Evolutionary conservation across 1,139 yeast genomes (phyloP), one percentile per base, ranked within the genome.

Genomic region (Wickerhamomyces sp.): DNA sequence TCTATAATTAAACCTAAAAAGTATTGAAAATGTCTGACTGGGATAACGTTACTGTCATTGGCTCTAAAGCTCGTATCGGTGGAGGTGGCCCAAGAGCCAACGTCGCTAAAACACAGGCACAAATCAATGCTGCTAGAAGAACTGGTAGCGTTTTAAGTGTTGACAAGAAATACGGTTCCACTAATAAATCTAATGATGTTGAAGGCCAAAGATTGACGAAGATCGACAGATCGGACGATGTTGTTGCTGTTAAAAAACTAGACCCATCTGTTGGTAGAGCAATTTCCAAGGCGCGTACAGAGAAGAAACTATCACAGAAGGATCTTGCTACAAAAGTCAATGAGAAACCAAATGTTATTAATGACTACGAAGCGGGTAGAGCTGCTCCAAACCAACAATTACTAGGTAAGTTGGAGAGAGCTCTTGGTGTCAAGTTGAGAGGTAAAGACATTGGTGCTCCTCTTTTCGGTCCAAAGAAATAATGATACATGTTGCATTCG

Each of bases 401-500:
- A 37, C 72, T 91, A 56, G 91, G 83, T 40, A 91, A 91, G 70
- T 67, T 93, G 62, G 98, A 91, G 68, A 77, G 96, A 62, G 95
- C 84, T 30, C 71, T 91, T 54, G 97, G 97, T 49, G 83, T 91
- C 48, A 91, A 88, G 69, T 77, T 91, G 59, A 79, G 98, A 68
- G 98, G 98, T 55, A 88, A 89, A 70, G 84, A 81, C 64, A 85
- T 91, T 53, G 98, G 98, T 45, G 79, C 81, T 55, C 96, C 98
- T 28, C 72, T 91, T 50, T 62, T 61, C 35, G 63, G 60, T 26
- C 62, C 64, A 46, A 62, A 62, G 54, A 60, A 61, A 46, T 57
- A 48, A 26, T 16, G n/a, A n/a, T n/a, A n/a, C n/a, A n/a, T n/a
- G n/a, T n/a, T n/a, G n/a, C n/a, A n/a, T n/a, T n/a, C n/a, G n/a